Base-by-base conservation (phyloP, 352 stramenopile species). In the Globisporangium paddicum region DNA sequence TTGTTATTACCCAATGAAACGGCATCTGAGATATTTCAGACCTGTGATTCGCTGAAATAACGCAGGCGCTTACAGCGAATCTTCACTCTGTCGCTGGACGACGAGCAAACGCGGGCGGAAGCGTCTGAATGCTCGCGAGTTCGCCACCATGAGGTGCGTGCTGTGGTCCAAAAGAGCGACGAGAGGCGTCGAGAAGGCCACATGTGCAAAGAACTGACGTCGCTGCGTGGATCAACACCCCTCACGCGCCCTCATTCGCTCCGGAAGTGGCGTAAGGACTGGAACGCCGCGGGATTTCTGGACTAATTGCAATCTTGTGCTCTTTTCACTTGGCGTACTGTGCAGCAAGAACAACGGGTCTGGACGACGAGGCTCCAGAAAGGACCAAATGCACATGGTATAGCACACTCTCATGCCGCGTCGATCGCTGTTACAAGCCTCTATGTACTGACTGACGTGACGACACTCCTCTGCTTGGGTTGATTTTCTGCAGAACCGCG, bases 81-180 rank as follows among this genome's bases (percentile, higher is more conserved):
- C 58, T 64, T 64, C 48, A 40, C n/a, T 53, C 28, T 40, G 25
- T 41, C 46, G 19, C 41, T 26, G 41, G 19, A 21, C 19, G 41
- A 47, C 42, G 44, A 50, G 44, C 42, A 28, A 10, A 23, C 46
- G 46, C 18, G 11, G 34, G 54, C 44, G 30, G 54, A 60, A 49
- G 49, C 37, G 23, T 26, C 32, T 64, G 58, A 8, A 64, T 64
- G 58, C 49, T 21, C 30, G 49, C 58, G 37, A 67, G 19, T 48
- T 50, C 38, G 47, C 13, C 55, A 73, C 52, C 52, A 85, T 85
- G 75, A 82, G 68, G 75, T 85, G 30, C 68, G 71, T 68, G 25
- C 9, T 10, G 18, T 21, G 14, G 7, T 13, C 2, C 37, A 18
- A 40, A n/a, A 34, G 3, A 50, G 21, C 21, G 13, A 8, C 25